Base-by-base conservation (phyloP, 1,284 basidiomycete genomes). In the Trametes sp. region DNA sequence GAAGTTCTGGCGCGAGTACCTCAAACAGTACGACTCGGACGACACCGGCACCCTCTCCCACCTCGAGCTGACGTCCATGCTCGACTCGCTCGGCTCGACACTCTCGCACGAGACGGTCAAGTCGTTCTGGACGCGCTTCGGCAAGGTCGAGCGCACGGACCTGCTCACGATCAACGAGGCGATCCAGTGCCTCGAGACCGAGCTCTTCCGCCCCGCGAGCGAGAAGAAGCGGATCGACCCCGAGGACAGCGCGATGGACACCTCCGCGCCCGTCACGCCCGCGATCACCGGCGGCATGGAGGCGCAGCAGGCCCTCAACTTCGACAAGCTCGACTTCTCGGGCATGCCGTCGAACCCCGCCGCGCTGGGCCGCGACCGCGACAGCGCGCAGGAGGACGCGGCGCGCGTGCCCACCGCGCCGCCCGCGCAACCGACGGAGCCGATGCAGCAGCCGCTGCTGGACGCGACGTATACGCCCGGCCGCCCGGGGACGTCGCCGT, bases 21-120 rank as follows among this genome's bases (percentile, higher is more conserved):
- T 97, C 41, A 86, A 87, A 63, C 92, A 98, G 69, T 99, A 98
- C 76, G 96, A 98, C 71, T 85, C 90, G 0, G 95, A 97, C 75
- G 94, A 97, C 65, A 92, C 88, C 0, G 81, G 81, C n/a, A 78
- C 84, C 1, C 79, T 97, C 42, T 96, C 94, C 0, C 88, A 90
- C 64, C 81, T 97, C 57, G 97, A 99, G 76, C 82, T 99, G 26
- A 92, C 91, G 0, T 92, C 93, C n/a, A 97, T 98, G 94, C 89
- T 99, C 55, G 96, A 98, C 78, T 98, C 96, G 6, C 87, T 99
- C 31, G 96, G 96, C 4, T 97, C 95, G 2, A 98, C 97, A 0
- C 85, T 99, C 41, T 93, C 93, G 4, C 78, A 77, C 0, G 81
- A 87, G 53, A 99, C 97, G 1, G 81, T 96, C 65, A 84, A 91